phyloP scores from a whole-genome alignment of 768 basidiomycete genomes.

The Scleroderma citrinum region DNA sequence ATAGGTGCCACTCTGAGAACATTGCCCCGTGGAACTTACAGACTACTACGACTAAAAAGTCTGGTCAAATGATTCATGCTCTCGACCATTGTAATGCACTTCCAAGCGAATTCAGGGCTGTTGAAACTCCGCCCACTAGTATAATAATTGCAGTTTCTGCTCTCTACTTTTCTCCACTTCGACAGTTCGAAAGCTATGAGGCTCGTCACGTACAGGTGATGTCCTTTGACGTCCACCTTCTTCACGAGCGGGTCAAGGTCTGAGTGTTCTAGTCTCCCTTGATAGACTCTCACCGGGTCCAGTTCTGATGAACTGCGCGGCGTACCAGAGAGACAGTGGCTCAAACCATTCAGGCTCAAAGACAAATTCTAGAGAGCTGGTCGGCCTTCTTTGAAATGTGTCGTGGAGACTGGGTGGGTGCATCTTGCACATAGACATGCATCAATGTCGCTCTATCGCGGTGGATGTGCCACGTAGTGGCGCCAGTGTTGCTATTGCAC shows the following conservation, averaged over 20 bases:
- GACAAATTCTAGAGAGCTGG: constrained; percentile 4
- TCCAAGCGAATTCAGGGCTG: too few species aligned
- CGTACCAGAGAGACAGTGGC: constrained; percentile 25
- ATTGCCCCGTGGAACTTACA: too few species aligned
- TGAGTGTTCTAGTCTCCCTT: constrained; percentile 24
- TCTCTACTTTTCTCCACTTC: neutral
- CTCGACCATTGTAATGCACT: too few species aligned
- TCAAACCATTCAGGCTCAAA: neutral
- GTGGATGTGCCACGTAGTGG: neutral
- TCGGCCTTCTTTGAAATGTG: constrained; percentile 22
- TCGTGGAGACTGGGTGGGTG: constrained; percentile 24
- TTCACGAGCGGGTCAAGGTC: constrained; percentile 30
- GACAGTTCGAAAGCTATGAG: constrained; percentile 25
- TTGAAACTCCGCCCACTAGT: too few species aligned
- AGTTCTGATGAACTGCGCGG: constrained; percentile 21
- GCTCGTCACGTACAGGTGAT: constrained; percentile 24
- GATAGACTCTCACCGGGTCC: constrained; percentile 26
- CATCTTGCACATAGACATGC: neutral
- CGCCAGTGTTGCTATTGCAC: neutral
- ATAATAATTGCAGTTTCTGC: neutral
- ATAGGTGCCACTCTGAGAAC: too few species aligned
- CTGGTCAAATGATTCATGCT: too few species aligned
- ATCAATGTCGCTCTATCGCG: neutral
- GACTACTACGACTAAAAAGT: too few species aligned
- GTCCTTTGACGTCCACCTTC: constrained; percentile 7